Conservation (phyloP, 1,284 basidiomycete species). For the Apiotrichum montevideense region DNA sequence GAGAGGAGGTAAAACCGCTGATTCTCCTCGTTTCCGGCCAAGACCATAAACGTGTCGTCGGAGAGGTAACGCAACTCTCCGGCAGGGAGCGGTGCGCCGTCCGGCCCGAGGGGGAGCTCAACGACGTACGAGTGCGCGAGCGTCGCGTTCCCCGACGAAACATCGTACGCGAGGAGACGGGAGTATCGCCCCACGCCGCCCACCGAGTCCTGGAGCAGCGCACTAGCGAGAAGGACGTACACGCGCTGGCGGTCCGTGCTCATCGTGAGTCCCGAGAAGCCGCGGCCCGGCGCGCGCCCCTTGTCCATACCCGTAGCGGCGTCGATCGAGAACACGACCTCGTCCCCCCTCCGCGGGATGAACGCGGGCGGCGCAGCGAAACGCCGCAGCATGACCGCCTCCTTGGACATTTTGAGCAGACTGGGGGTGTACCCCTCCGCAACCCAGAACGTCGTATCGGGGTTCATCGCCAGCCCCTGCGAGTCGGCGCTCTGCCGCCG, state of each 20-base stretch:
- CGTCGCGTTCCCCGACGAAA: constrained; percentile 14
- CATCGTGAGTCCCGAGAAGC: constrained; percentile 45
- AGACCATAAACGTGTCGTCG: constrained; percentile 32
- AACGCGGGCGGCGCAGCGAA: constrained; percentile 59
- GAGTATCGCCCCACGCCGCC: constrained; percentile 22
- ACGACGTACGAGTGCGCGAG: constrained; percentile 35
- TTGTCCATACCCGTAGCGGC: constrained; percentile 44
- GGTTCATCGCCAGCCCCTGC: constrained; percentile 58
- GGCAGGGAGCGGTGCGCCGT: constrained; percentile 31
- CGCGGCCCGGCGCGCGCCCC: constrained; percentile 53
- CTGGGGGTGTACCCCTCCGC: constrained; percentile 67
- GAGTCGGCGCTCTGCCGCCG: constrained; percentile 56
- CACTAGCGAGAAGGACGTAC: constrained; percentile 39
- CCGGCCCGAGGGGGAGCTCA: constrained; percentile 32
- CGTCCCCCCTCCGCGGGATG: constrained; percentile 43
- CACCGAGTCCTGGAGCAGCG: constrained; percentile 33
- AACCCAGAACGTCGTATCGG: constrained; percentile 59
- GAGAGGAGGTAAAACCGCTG: constrained; percentile 24
- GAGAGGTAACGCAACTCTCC: constrained; percentile 30
- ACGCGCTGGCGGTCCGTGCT: constrained; percentile 33
- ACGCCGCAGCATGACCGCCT: constrained; percentile 53
- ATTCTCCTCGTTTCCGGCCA: constrained; percentile 34
- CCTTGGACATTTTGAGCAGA: constrained; percentile 54
- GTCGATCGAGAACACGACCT: constrained; percentile 54
- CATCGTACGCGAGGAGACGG: constrained; percentile 29